Base-by-base conservation (phyloP, 2,329 filamentous ascomycete species). In the Apiospora koreana region DNA sequence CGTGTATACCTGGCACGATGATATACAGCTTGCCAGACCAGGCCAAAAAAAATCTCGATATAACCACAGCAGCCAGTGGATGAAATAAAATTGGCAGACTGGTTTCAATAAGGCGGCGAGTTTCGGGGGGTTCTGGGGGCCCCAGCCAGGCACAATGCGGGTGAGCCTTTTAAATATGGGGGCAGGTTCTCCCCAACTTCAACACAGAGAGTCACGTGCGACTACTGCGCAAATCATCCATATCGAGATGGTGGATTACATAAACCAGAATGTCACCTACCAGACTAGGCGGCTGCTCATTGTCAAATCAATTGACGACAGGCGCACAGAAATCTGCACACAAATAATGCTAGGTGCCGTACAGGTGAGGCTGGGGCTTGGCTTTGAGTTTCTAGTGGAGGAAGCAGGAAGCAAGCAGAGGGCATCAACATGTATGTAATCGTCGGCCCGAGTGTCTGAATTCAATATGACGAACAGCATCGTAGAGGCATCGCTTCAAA, bases 261-360 rank as follows among this genome's bases (percentile, higher is more conserved):
- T 62, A 62, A 62, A 35, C 31, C 9, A 4, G 10, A 62, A 62
- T 35, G 54, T 62, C 54, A 62, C 54, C 54, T 62, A 62, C 54
- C 54, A 31, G 54, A 38, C 54, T 62, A 62, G 31, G 54, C 54
- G 54, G 18, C 31, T 62, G 54, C 31, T 62, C 31, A 62, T 62
- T 62, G 54, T 62, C 54, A 14, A 38, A 62, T 62, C 21, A 23
- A 38, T 62, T n/a, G 54, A 38, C 31, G 54, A n/a, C 54, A n/a
- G 31, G 31, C 54, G 54, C 54, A 62, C 54, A 62, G 54, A 62
- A 62, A 62, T 62, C 31, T 31, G 54, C 54, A 62, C 54, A 62
- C 31, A 62, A 62, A 38, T 62, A 23, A 31, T 62, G 31, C 28
- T 62, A 35, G 18, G 7, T 38, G 18, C 54, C 21, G 54, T 62